Percentiles rank a stretch among this genome's conserved stretches.
Conservation (phyloP, 2,329 filamentous ascomycete species). For the Xenoacremonium recifei region DNA sequence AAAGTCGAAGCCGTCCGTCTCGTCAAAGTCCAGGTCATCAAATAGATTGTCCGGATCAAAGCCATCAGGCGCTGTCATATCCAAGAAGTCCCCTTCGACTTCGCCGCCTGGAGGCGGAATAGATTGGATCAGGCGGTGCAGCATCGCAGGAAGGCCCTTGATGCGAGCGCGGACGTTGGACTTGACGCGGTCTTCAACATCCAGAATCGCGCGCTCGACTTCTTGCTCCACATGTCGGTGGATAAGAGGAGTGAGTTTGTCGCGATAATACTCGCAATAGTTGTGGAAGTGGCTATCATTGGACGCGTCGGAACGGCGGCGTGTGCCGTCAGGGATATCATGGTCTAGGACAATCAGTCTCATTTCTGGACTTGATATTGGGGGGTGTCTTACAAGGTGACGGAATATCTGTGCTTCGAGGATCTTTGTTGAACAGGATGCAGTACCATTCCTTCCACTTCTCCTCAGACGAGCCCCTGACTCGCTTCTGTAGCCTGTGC, state of each 20-base stretch:
- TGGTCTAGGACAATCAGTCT: conserved; percentile 1
- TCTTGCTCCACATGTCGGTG: conserved; percentile 8
- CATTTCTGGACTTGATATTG: neutral
- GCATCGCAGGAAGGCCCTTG: conserved; percentile 1
- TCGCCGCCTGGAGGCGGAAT: conserved; percentile 3
- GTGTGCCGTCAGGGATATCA: conserved; percentile 3
- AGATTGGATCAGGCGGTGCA: conserved; percentile 8
- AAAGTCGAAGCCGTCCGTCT: conserved; percentile 5
- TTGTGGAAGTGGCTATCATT: neutral
- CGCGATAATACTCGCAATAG: conserved; percentile 4
- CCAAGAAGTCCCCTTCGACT: neutral
- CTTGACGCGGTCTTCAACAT: conserved; percentile 8
- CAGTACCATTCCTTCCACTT: conserved; percentile 21
- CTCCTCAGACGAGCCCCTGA: conserved; percentile 1
- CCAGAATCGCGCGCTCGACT: conserved; percentile 6
- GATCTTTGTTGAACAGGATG: conserved; percentile 16
- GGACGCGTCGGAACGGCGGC: neutral
- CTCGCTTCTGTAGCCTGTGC: conserved; percentile 15
- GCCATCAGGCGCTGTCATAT: neutral
- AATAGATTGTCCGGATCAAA: neutral
- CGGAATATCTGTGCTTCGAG: conserved; percentile 14
- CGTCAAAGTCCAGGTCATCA: conserved; percentile 1
- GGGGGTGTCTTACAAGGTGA: conserved; percentile 19
- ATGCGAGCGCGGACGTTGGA: conserved; percentile 7
- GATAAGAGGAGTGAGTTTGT: conserved; percentile 6